Percentiles rank a stretch among this genome's conserved stretches.
phyloP scores from a whole-genome alignment of 805 yeast genomes.

The Saccharomycopsis schoenii region DNA sequence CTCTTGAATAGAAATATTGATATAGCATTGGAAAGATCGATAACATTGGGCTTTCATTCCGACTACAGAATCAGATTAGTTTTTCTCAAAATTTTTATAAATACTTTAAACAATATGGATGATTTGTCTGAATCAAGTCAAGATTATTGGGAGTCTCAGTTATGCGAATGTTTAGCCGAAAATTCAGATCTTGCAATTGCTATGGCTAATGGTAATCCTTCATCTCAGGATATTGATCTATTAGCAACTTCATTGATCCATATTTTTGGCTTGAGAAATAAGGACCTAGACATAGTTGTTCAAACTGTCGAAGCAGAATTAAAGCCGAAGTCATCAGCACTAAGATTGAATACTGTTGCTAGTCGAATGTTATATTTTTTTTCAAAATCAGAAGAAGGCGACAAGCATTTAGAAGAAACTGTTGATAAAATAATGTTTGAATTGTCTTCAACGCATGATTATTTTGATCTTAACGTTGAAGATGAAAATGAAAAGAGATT shows the following conservation, averaged over 20 bases:
- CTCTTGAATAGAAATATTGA: constrained; percentile 63
- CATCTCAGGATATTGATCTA: constrained; percentile 6
- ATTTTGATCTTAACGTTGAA: constrained; percentile 39
- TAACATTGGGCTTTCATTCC: constrained; percentile 69
- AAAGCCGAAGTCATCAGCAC: constrained; percentile 30
- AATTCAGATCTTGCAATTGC: constrained; percentile 40
- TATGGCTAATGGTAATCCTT: constrained; percentile 5
- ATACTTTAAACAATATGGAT: constrained; percentile 36
- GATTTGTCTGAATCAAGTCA: constrained; percentile 15
- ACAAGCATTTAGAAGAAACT: constrained; percentile 41
- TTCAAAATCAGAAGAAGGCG: constrained; percentile 47
- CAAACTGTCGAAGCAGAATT: constrained; percentile 17
- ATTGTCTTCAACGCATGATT: constrained; percentile 39
- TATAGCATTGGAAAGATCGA: constrained; percentile 63
- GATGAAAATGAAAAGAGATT: not conserved
- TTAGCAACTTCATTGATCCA: constrained; percentile 9
- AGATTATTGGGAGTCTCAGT: constrained; percentile 20
- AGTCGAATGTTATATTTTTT: constrained; percentile 66
- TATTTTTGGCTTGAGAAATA: constrained; percentile 1
- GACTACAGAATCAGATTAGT: constrained; percentile 59
- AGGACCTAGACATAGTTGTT: constrained; percentile 4
- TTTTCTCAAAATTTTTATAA: constrained; percentile 67
- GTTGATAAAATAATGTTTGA: constrained; percentile 50
- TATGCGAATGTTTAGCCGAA: constrained; percentile 13
- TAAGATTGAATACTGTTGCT: constrained; percentile 74